phyloP scores from a whole-genome alignment of 768 basidiomycete species.

The Boletus pseudopeckii region DNA sequence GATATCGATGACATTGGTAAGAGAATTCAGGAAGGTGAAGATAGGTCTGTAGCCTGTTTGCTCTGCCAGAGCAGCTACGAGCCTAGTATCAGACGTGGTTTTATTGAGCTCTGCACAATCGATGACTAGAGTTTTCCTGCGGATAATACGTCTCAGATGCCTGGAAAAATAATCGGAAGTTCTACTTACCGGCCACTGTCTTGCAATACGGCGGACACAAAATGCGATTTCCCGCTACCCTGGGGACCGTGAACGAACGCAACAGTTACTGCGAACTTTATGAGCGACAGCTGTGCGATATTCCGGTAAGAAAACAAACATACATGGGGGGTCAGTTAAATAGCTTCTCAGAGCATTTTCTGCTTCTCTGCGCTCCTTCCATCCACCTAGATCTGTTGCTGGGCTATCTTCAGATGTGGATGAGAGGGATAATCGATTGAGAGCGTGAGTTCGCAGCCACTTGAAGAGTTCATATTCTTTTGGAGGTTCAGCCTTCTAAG shows the following conservation, averaged over 20 bases:
- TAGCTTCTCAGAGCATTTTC: conserved; percentile 64
- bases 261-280: conserved; percentile 51
- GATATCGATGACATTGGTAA: conserved; percentile 85
- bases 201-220: conserved; percentile 53
- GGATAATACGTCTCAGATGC: background rate
- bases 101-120: conserved; percentile 79
- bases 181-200: conserved; percentile 49
- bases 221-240: conserved; percentile 71
- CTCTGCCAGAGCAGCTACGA: conserved; percentile 64
- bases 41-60: conserved; percentile 91
- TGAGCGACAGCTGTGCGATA: conserved; percentile 2
- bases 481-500: background rate
- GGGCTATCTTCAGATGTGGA: conserved; percentile 17
- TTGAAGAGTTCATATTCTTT: conserved; percentile 71
- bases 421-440: conserved; percentile 45
- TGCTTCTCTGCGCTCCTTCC: conserved; percentile 85
- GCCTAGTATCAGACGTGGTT: conserved; percentile 61
- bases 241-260: conserved; percentile 81
- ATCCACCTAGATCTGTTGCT: conserved; percentile 44
- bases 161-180: background rate
- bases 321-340: conserved; percentile 74
- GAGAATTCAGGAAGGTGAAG: conserved; percentile 79
- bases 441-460: conserved; percentile 65
- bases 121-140: conserved; percentile 70
- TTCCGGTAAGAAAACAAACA: conserved; percentile 18